A percentile compares a stretch with the other conserved stretches of the same genome.
Evolutionary conservation across 83 land plant species (phyloP).

Genomic region (Thuja plicata): DNA sequence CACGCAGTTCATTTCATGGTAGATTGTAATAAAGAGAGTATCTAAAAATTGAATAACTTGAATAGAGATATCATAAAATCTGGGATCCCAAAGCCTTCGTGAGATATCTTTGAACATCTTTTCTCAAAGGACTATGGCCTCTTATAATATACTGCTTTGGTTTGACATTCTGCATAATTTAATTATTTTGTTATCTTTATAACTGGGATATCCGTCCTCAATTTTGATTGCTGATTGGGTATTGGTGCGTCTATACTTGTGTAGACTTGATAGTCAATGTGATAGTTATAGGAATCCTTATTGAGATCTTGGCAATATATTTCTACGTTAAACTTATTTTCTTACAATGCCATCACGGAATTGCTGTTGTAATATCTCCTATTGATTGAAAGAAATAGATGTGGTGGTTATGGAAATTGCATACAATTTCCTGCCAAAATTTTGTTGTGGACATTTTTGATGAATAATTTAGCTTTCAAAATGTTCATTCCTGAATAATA

Average conservation of each 20-base stretch:
- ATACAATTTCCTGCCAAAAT: neutral
- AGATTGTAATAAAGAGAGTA: neutral
- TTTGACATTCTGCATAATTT: neutral
- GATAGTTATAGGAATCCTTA: neutral
- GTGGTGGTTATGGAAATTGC: neutral
- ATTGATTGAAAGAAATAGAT: neutral
- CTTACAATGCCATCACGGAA: neutral
- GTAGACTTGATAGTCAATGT: neutral
- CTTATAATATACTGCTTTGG: neutral
- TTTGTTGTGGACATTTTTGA: neutral
- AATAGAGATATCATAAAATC: neutral
- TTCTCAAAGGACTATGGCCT: neutral
- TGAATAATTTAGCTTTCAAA: neutral
- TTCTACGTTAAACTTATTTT: neutral
- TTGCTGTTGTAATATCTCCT: neutral
- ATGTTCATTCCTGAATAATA: neutral
- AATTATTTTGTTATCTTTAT: neutral
- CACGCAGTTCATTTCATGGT: neutral
- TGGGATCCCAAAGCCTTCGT: neutral
- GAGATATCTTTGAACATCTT: neutral
- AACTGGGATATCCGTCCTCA: neutral
- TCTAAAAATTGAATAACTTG: neutral
- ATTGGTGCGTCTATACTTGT: neutral
- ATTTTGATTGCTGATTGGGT: neutral
- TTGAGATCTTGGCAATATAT: neutral